These are phyloP conservation scores for Pseudogymnoascus sp. DNA, from an alignment of 2,329 filamentous ascomycete species.

Conservation along the genomic window DNA sequence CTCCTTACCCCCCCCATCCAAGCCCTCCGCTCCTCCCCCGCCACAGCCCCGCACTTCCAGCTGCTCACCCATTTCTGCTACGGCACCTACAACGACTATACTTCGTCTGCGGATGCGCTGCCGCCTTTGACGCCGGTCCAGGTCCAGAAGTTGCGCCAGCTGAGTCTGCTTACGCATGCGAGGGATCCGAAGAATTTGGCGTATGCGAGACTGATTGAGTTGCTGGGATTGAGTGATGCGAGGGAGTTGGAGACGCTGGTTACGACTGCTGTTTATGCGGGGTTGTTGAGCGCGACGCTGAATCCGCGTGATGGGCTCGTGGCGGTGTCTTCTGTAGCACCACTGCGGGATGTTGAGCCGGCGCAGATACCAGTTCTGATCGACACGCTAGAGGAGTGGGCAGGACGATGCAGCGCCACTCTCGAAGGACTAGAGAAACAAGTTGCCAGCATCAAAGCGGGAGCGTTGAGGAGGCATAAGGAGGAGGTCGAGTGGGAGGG, in stretches of 20 bases:
- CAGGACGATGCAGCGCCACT: slow-evolving; percentile 65
- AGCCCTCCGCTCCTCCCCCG: slow-evolving; percentile 53
- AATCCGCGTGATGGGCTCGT: slow-evolving; percentile 70
- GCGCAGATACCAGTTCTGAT: slow-evolving; percentile 63
- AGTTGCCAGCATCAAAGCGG: slow-evolving; percentile 56
- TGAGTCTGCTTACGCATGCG: slow-evolving; percentile 70
- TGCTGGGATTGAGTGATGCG: slow-evolving; percentile 57
- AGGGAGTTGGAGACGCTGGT: slow-evolving; percentile 78
- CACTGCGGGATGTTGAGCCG: slow-evolving; percentile 77
- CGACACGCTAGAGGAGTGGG: slow-evolving; percentile 63
- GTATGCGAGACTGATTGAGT: slow-evolving; percentile 60
- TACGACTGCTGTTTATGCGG: slow-evolving; percentile 79
- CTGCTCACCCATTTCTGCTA: slow-evolving; percentile 86
- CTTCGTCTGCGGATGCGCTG: slow-evolving; percentile 39
- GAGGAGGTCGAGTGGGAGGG: slow-evolving; percentile 27
- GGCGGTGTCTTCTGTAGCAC: slow-evolving; percentile 70
- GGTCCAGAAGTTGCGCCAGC: slow-evolving; percentile 76
- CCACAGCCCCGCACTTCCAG: slow-evolving; percentile 56
- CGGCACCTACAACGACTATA: slow-evolving; percentile 78
- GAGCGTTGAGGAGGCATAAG: slow-evolving; percentile 46
- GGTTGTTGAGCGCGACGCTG: slow-evolving; percentile 72
- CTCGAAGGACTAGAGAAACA: slow-evolving; percentile 69
- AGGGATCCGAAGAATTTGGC: slow-evolving; percentile 59
- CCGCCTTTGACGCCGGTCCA: slow-evolving; percentile 68
- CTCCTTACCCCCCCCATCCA: slow-evolving; percentile 74